phyloP scores from a whole-genome alignment of 1,139 yeast genomes.

The Barnettozyma hawaiiensis region DNA sequence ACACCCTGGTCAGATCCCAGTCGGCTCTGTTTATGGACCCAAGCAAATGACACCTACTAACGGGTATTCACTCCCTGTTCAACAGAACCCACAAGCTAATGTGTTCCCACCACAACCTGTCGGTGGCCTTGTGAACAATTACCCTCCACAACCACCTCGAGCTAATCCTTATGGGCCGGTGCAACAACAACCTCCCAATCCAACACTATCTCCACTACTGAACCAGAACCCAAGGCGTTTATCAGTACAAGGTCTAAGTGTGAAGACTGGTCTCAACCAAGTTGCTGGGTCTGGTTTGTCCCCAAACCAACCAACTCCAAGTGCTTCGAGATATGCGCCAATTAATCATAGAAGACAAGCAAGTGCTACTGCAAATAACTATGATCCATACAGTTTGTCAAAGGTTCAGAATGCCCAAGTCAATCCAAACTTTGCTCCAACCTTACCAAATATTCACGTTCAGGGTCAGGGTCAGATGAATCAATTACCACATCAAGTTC shows the following conservation, averaged over 20 bases:
- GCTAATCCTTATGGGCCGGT: background rate
- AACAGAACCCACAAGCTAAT: background rate
- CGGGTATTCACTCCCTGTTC: background rate
- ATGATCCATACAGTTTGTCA: constrained; percentile 22
- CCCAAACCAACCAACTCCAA: constrained; percentile 21
- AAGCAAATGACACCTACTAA: background rate
- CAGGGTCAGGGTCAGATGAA: background rate
- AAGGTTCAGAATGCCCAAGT: constrained; percentile 12
- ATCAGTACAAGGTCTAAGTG: constrained; percentile 2
- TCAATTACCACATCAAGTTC: background rate
- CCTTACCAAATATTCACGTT: background rate
- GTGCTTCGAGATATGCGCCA: constrained; percentile 34
- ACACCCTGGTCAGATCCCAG: constrained; percentile 6
- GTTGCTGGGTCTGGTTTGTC: constrained; percentile 8
- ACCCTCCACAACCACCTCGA: background rate
- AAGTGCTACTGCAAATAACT: constrained; percentile 24
- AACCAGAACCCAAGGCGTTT: constrained; percentile 5
- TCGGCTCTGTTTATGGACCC: background rate
- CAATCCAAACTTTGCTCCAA: background rate
- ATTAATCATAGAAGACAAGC: constrained; percentile 32
- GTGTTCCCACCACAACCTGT: background rate
- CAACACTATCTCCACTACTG: constrained; percentile 13
- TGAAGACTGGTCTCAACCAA: background rate
- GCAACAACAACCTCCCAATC: constrained; percentile 7
- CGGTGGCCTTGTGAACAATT: background rate